These are phyloP conservation scores for Mantamonas sphyraenae DNA, from an alignment of 78 protist genomes.

Conservation along the genomic window DNA sequence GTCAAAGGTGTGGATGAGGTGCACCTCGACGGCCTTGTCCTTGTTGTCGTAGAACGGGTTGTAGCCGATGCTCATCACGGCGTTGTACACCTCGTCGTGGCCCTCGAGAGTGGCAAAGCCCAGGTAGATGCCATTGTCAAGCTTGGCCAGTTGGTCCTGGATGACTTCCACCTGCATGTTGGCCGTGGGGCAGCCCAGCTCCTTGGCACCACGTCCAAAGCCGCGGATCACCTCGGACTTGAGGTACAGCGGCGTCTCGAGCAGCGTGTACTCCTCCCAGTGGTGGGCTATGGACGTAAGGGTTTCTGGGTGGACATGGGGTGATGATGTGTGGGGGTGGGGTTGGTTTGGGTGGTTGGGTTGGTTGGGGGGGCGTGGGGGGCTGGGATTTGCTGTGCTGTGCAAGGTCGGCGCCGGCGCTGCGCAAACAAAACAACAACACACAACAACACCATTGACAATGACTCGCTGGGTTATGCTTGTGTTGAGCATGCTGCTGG, in stretches of 20 bases:
- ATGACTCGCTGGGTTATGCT: too few relatives aligned
- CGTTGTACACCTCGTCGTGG: neutral
- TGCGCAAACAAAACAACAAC: too few relatives aligned
- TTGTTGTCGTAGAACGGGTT: conserved; percentile 17
- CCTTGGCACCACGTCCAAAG: conserved; percentile 7
- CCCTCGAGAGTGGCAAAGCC: conserved; percentile 3
- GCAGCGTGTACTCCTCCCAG: too few relatives aligned
- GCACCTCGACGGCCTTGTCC: conserved; percentile 14
- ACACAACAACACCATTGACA: too few relatives aligned
- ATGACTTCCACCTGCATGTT: neutral
- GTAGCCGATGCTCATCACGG: conserved; percentile 12
- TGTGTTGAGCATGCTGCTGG: too few relatives aligned
- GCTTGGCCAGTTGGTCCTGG: neutral
- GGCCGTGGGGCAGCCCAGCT: conserved; percentile 11
- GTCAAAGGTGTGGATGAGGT: conserved; percentile 5
- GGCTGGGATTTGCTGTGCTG: too few relatives aligned
- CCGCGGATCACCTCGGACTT: conserved; percentile 6
- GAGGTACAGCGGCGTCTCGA: neutral
- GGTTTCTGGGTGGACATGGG: too few relatives aligned
- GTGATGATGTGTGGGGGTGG: too few relatives aligned
- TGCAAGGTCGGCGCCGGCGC: too few relatives aligned
- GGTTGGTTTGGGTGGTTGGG: too few relatives aligned
- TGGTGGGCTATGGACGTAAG: too few relatives aligned
- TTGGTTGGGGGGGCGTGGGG: too few relatives aligned
- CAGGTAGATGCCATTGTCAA: neutral